These are phyloP conservation scores for Schrenkiella parvula DNA, from an alignment of 345 rosid genomes.

Conservation along the genomic window DNA sequence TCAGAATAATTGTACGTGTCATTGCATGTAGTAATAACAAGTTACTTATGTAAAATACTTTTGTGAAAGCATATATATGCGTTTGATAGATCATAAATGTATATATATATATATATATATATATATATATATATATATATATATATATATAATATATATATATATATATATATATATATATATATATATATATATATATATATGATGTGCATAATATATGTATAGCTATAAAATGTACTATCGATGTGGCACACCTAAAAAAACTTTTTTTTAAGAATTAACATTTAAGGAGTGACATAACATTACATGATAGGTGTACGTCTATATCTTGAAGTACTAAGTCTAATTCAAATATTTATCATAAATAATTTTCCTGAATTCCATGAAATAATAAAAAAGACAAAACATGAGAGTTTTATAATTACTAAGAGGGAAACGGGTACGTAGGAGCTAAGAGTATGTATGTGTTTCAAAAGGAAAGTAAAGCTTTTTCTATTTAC, in stretches of 20 bases:
- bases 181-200: no score
- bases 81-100: background rate
- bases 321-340: slow-evolving; percentile 7
- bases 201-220: no score
- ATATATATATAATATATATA: no score
- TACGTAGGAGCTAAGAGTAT: slow-evolving; percentile 7
- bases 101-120: no score
- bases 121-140: no score
- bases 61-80: background rate
- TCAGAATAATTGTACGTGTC: background rate
- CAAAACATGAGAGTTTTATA: background rate
- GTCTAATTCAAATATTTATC: background rate
- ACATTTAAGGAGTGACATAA: slow-evolving; percentile 9
- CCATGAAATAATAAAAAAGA: background rate
- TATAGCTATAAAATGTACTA: background rate
- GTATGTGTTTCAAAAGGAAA: slow-evolving; percentile 5
- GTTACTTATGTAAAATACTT: background rate
- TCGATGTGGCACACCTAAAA: background rate
- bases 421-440: background rate
- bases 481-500: slow-evolving; percentile 21
- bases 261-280: background rate
- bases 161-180: no score
- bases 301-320: slow-evolving; percentile 17
- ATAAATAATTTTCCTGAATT: background rate
- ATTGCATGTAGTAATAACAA: slow-evolving; percentile 1